Evolutionary conservation across 2,329 filamentous ascomycete genomes (phyloP).

Genomic region (Achaetomium macrosporum): DNA sequence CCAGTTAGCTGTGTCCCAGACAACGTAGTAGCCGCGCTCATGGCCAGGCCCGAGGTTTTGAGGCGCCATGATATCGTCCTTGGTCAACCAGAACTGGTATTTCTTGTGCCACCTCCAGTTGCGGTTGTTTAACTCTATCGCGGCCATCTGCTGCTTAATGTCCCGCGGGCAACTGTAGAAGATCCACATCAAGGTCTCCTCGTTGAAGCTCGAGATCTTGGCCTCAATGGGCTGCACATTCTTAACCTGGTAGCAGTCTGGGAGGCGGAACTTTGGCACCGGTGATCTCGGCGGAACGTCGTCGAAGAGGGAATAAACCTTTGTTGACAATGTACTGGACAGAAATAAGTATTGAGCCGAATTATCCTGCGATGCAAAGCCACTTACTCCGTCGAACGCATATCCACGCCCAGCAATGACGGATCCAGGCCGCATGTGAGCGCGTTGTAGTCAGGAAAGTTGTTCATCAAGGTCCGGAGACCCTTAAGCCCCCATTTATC

Average conservation of each 20-base stretch:
- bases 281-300: conserved; percentile 53
- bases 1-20: conserved; percentile 60
- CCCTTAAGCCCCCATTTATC: conserved; percentile 63
- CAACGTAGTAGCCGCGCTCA: conserved; percentile 61
- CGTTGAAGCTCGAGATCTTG: conserved; percentile 62
- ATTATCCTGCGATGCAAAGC: neutral
- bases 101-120: conserved; percentile 68
- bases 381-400: conserved; percentile 52
- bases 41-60: conserved; percentile 52
- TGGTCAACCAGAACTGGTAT: conserved; percentile 60
- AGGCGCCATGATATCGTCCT: conserved; percentile 60
- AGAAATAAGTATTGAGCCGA: conserved; percentile 12
- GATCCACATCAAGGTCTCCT: conserved; percentile 64
- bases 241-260: conserved; percentile 61
- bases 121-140: conserved; percentile 54
- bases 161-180: conserved; percentile 63
- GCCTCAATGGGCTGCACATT: conserved; percentile 61
- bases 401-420: conserved; percentile 50
- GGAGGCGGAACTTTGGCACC: conserved; percentile 52
- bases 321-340: conserved; percentile 48
- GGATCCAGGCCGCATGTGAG: conserved; percentile 57
- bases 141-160: conserved; percentile 57
- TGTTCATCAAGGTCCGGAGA: conserved; percentile 57
- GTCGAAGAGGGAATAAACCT: conserved; percentile 57
- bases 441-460: conserved; percentile 57